Percentiles rank a stretch among this genome's conserved stretches.
phyloP scores from a whole-genome alignment of 306 rosid genomes.

The Arachis hypogaea region DNA sequence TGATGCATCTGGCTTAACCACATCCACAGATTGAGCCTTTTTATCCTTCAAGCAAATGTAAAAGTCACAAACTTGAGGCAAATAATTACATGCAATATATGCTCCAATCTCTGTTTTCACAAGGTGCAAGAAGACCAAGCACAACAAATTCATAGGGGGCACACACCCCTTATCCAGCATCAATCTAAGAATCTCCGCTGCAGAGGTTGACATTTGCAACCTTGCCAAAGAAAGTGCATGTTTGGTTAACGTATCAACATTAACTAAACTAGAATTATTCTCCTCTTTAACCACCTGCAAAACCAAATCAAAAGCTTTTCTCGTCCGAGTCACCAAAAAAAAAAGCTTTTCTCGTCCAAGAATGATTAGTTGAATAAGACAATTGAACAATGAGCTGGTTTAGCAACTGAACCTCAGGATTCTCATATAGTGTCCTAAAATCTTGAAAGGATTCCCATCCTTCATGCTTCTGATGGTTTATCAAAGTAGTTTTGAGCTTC shows the following conservation, averaged over 20 bases:
- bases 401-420: conserved; percentile 59
- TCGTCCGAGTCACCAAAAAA: too few relatives aligned
- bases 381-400: conserved; percentile 60
- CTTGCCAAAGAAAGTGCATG: conserved; percentile 72
- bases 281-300: conserved; percentile 49
- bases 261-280: conserved; percentile 57
- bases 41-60: conserved; percentile 46
- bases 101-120: conserved; percentile 76
- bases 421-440: conserved; percentile 73
- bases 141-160: conserved; percentile 61
- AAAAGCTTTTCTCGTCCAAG: conserved; percentile 46
- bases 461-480: conserved; percentile 56
- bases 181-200: conserved; percentile 58
- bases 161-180: conserved; percentile 54
- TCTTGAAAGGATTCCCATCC: conserved; percentile 73
- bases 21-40: conserved; percentile 41
- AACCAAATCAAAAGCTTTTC: conserved; percentile 60
- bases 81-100: conserved; percentile 63
- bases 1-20: conserved; percentile 57
- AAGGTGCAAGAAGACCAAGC: conserved; percentile 62
- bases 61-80: conserved; percentile 61
- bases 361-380: conserved; percentile 59
- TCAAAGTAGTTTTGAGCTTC: conserved; percentile 63
- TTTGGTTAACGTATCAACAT: conserved; percentile 57
- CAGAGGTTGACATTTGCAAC: conserved; percentile 62